Evolutionary conservation across 78 protist species (phyloP), one percentile per base, ranked within the genome.

Genomic region (Monosiga brevicollis): DNA sequence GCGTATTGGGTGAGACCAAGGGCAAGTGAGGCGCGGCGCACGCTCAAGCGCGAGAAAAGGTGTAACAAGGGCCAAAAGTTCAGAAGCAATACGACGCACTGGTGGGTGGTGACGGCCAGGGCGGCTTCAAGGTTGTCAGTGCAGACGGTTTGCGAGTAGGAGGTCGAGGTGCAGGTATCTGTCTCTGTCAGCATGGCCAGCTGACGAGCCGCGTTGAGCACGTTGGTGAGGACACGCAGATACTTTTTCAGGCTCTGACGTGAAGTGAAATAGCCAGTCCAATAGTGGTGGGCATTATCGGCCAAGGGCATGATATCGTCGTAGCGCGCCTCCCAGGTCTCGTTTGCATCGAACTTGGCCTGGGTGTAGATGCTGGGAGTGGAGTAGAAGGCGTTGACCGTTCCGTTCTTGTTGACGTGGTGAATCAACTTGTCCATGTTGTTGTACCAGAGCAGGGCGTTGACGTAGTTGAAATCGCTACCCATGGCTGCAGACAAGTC

Each of bases 301-400:
- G 95, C 92, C 75, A 89, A 90, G n/a, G 96, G 98, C 90, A 95
- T 89, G 79, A 93, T 88, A 74, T 95, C 98, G 81, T 90, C 91
- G 62, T 49, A 49, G 62, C 62, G 62, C 62, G 62, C 62, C 62
- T 49, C 62, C 62, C 62, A 49, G 29, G 6, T 0, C 84, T 79
- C 80, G 41, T 40, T 32, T 11, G n/a, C n/a, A 2, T 80, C 20
- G 62, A 20, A 15, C 70, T 23, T 23, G 25, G 34, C 3, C 78
- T 84, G 0, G 29, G 62, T 49, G 62, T 49, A 49, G 62, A 49
- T 49, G 62, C 62, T 49, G 62, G 93, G 95, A 2, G 92, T 89
- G 26, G 87, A 81, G 86, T 91, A 93, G 76, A 84, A n/a, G 3
- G 80, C 72, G 49, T 89, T 86, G 49, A 93, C 77, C 2, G 87